phyloP scores from a whole-genome alignment of 768 basidiomycete species.

The Leccinum obscurum region DNA sequence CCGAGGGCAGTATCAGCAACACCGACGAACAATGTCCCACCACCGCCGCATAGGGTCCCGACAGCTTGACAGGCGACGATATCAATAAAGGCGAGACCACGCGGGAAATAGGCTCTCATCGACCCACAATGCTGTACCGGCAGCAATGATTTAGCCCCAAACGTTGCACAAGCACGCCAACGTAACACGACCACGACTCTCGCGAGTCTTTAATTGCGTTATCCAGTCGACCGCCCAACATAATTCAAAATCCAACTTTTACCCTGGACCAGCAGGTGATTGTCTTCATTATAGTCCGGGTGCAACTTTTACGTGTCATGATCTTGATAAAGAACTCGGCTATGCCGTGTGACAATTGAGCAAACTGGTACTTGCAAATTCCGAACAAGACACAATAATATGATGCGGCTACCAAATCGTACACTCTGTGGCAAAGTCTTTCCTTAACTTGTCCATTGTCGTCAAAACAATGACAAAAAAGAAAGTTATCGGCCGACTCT shows the following conservation, averaged over 20 bases:
- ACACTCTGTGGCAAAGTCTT: not conserved
- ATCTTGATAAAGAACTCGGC: conserved; percentile 1
- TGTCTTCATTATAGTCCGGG: conserved; percentile 7
- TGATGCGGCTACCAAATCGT: not conserved
- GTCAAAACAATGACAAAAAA: conserved; percentile 1
- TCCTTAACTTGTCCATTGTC: not conserved
- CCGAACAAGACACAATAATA: not conserved
- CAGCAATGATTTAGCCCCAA: not conserved
- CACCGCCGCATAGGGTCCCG: not conserved
- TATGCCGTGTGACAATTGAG: conserved; percentile 15
- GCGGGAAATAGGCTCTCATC: conserved; percentile 1
- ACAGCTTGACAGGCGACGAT: not conserved
- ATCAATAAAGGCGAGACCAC: not conserved
- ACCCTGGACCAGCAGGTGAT: not conserved
- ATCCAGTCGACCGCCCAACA: not conserved
- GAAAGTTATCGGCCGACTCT: not conserved
- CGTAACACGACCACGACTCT: conserved; percentile 1
- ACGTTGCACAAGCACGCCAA: not conserved
- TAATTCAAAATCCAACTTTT: not conserved
- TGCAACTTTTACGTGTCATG: conserved; percentile 25
- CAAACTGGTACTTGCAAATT: conserved; percentile 8
- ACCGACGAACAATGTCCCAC: conserved; percentile 7
- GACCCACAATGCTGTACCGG: not conserved
- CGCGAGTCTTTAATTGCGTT: not conserved
- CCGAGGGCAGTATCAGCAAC: conserved; percentile 22